phyloP scores from a whole-genome alignment of 1,284 basidiomycete genomes.

The Afroboletus lepidellus region DNA sequence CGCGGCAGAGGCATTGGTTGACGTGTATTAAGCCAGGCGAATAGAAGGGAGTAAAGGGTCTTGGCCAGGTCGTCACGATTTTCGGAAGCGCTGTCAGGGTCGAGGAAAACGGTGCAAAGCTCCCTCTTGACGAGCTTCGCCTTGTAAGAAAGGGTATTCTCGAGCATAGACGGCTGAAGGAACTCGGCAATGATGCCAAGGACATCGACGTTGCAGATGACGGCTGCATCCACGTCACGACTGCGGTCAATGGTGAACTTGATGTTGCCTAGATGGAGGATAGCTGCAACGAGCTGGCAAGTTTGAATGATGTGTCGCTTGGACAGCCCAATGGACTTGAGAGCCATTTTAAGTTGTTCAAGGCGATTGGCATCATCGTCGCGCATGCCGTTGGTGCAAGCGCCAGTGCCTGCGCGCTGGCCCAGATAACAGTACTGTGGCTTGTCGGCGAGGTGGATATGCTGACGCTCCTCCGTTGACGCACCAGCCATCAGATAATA shows the following conservation, averaged over 20 bases:
- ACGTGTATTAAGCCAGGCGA: constrained; percentile 94
- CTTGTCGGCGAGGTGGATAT: constrained; percentile 81
- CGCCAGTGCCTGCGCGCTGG: constrained; percentile 40
- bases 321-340: constrained; percentile 53
- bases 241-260: constrained; percentile 86
- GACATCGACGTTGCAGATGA: constrained; percentile 79
- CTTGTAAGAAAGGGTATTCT: constrained; percentile 87
- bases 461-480: constrained; percentile 80
- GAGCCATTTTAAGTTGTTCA: constrained; percentile 88
- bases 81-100: constrained; percentile 88
- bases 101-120: constrained; percentile 93
- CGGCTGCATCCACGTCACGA: constrained; percentile 85
- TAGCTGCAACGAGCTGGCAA: neutral
- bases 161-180: constrained; percentile 71
- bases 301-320: neutral
- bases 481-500: constrained; percentile 94
- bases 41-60: constrained; percentile 91
- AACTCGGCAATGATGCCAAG: constrained; percentile 87
- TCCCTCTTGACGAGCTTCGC: constrained; percentile 93
- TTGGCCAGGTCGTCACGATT: constrained; percentile 94
- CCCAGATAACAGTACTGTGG: constrained; percentile 84
- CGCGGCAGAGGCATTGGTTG: constrained; percentile 90
- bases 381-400: constrained; percentile 40
- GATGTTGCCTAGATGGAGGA: neutral
- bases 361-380: constrained; percentile 82